These are phyloP conservation scores for Cryptococcus jaspeensis DNA, from an alignment of 1,284 basidiomycete genomes.

Conservation along the genomic window DNA sequence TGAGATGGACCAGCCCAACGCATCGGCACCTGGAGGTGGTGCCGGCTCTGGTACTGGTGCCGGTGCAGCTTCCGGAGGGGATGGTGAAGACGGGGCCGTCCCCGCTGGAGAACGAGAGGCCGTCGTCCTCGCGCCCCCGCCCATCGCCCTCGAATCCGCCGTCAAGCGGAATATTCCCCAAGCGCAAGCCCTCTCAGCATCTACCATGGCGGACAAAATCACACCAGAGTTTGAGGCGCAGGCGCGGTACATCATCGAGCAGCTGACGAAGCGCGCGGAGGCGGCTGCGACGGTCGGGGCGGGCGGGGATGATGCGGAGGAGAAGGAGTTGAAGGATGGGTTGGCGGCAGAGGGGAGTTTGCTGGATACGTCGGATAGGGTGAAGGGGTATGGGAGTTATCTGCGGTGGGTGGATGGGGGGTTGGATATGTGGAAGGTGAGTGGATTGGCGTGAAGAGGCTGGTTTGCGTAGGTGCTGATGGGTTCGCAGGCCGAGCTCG, in stretches of 20 bases:
- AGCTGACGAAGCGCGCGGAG: conserved; percentile 54
- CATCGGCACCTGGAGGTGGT: conserved; percentile 52
- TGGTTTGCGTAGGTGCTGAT: conserved; percentile 4
- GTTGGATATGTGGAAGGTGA: conserved; percentile 90
- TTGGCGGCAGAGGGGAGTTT: conserved; percentile 54
- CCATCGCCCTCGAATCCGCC: conserved; percentile 41
- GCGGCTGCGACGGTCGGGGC: conserved; percentile 66
- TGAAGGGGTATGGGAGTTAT: conserved; percentile 69
- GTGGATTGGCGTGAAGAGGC: conserved; percentile 60
- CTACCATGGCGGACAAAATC: conserved; percentile 43
- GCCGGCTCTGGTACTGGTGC: conserved; percentile 54
- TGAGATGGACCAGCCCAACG: conserved; percentile 40
- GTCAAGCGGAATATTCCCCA: conserved; percentile 56
- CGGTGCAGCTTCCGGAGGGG: conserved; percentile 56
- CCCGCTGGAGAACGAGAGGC: conserved; percentile 35
- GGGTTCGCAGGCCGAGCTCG: conserved; percentile 77
- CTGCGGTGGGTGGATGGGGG: conserved; percentile 59
- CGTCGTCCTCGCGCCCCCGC: conserved; percentile 41
- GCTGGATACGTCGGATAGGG: conserved; percentile 80
- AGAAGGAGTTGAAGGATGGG: conserved; percentile 42
- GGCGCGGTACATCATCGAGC: conserved; percentile 49
- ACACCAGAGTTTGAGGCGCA: conserved; percentile 51
- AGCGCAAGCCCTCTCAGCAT: conserved; percentile 50
- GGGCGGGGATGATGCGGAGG: conserved; percentile 61
- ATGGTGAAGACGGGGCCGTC: conserved; percentile 32